Evolutionary conservation across 177 flowering plant species (phyloP), one percentile per base, ranked within the genome.

Genomic region (Viscum album): DNA sequence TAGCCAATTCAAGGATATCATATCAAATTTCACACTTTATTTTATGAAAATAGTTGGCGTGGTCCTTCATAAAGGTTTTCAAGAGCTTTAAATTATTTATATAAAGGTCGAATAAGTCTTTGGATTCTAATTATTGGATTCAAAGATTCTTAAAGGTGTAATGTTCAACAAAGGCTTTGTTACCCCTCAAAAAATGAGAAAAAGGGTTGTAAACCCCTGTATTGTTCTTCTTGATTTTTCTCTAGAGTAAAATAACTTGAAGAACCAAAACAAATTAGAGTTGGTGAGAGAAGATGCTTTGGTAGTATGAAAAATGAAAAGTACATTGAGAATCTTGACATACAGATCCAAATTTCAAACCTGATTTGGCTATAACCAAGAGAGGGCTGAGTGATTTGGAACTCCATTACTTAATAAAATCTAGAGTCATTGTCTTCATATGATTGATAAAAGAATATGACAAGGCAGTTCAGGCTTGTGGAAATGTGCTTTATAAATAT

Each of bases 141-240:
- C 98, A 5, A 81, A 68, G 74, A 96, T 94, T 69, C 83, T 94
- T 30, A 88, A 78, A 77, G 98, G 98, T 50, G 96, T 94, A 60
- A 94, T 94, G 98, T 52, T 94, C 66, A 91, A 88, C 81, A 94
- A 94, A 77, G 98, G 91, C 80, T 91, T 94, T 24, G 87, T 91
- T 74, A 90, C 92, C 34, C 97, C 96, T 62, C 95, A 97, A 7
- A 94, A 94, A 80, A 94, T 94, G 98, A 91, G 76, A 86, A 97
- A n/a, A 74, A 94, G 83, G 77, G 91, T 94, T 45, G 70, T 89
- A 1, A 91, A 91, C 54, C 97, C 98, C 26, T 89, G 93, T 4
- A 89, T 91, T 32, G 85, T 91, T 72, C 93, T 94, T 72, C 89
- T 94, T 63, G 97, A 94, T 79, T 85, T 86, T 68, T 95, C 97